phyloP scores from a whole-genome alignment of 805 yeast genomes.

The Candida chauliodis region DNA sequence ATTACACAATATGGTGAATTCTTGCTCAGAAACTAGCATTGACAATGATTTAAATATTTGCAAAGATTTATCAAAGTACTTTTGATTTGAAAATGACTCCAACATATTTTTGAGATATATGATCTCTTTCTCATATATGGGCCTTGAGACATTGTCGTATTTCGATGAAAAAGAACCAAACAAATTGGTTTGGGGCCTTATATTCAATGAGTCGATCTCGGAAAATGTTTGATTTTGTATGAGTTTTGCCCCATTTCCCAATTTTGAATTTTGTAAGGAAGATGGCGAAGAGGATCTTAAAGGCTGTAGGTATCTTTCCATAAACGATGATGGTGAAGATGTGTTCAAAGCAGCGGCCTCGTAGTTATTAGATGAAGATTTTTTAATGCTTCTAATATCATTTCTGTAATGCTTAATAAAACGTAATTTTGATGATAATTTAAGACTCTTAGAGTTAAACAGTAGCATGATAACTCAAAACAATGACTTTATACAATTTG shows the following conservation, averaged over 20 bases:
- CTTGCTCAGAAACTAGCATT: conserved; percentile 38
- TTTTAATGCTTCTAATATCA: conserved; percentile 2
- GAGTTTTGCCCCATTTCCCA: conserved; percentile 1
- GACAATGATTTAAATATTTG: conserved; percentile 58
- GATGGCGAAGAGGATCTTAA: conserved; percentile 1
- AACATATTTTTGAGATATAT: conserved; percentile 69
- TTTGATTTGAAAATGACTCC: conserved; percentile 71
- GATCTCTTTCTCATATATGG: conserved; percentile 53
- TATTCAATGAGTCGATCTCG: conserved; percentile 10
- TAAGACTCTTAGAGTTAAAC: neutral
- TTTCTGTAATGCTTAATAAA: neutral
- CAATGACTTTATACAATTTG: too few relatives aligned
- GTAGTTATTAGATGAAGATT: conserved; percentile 4
- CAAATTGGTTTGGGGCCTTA: conserved; percentile 1
- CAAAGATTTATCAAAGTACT: conserved; percentile 67
- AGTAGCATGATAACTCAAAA: too few relatives aligned
- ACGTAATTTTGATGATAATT: neutral
- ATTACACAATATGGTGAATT: conserved; percentile 65
- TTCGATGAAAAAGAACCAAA: conserved; percentile 25
- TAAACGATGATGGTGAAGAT: conserved; percentile 3
- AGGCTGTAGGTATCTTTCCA: conserved; percentile 5
- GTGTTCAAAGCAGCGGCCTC: conserved; percentile 1
- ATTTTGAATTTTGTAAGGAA: neutral
- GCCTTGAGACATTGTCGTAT: conserved; percentile 38
- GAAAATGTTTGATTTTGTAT: conserved; percentile 9